Conservation (phyloP, 1,284 basidiomycete genomes). For the Thecaphora thlaspeos region DNA sequence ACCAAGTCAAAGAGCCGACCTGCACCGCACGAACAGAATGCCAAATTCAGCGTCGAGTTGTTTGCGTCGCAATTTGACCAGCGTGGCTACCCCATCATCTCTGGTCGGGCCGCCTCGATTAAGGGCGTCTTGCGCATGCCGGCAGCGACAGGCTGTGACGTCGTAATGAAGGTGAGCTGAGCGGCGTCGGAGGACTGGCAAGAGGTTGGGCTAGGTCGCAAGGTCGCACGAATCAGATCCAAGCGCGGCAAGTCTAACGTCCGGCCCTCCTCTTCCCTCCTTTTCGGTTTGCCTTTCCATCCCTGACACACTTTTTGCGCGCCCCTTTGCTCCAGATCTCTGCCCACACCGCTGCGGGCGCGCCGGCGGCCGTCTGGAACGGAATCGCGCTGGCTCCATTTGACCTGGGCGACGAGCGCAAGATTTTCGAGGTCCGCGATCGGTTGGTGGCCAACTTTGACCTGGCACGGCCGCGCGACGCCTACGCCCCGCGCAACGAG, state of each 20-base stretch:
- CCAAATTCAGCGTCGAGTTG: slow-evolving; percentile 49
- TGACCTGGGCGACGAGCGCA: slow-evolving; percentile 30
- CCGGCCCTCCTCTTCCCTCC: background rate
- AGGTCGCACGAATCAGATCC: background rate
- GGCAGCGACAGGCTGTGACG: slow-evolving; percentile 33
- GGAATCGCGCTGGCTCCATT: slow-evolving; percentile 41
- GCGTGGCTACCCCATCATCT: slow-evolving; percentile 43
- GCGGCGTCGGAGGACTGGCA: too few species aligned
- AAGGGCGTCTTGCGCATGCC: slow-evolving; percentile 37
- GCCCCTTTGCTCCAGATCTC: slow-evolving; percentile 20
- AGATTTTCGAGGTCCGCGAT: slow-evolving; percentile 41
- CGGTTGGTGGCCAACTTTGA: slow-evolving; percentile 31
- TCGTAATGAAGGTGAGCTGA: slow-evolving; percentile 33
- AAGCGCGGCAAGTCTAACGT: background rate
- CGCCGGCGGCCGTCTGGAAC: slow-evolving; percentile 49
- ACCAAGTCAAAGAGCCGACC: slow-evolving; percentile 7
- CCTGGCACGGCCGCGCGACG: slow-evolving; percentile 20
- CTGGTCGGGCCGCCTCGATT: slow-evolving; percentile 34
- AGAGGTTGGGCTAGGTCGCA: background rate
- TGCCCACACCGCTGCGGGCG: slow-evolving; percentile 44
- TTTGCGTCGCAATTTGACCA: slow-evolving; percentile 40
- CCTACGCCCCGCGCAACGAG: slow-evolving; percentile 31
- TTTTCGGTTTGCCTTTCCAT: background rate
- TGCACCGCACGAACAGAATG: slow-evolving; percentile 21
- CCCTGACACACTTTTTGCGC: background rate